Base-by-base conservation (phyloP, 177 flowering plant genomes). In the Telopea speciosissima region DNA sequence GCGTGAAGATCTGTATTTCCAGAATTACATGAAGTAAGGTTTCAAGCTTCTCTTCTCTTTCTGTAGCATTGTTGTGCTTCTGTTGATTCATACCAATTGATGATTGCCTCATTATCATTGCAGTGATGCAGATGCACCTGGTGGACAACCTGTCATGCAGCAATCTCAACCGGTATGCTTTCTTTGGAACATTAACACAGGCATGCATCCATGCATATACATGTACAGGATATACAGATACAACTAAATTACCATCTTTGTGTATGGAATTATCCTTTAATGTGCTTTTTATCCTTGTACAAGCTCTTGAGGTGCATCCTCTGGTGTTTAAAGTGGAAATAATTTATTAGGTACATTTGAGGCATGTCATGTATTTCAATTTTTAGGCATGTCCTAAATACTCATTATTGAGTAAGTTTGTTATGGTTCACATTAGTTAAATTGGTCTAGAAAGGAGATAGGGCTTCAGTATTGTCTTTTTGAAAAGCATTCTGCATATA, bases 121-220 rank as follows among this genome's bases (percentile, higher is more conserved):
- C 87, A 89, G 99, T 80, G 99, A 96, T 80, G 73, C 90, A 60
- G 85, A 93, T 84, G 96, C 98, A 36, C 99, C 99, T 74, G 99
- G 99, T 76, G 97, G 98, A 31, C 86, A 84, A 14, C 99, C 98
- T 80, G 83, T 91, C 14, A 90, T 91, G 93, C 97, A 90, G 84
- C 97, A 89, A 79, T 67, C 90, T 61, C 49, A 81, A 40, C 84
- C 65, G 89, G 97, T 94, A 87, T 70, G 81, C 54, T 64, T 71
- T 49, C 59, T 9, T 44, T 5, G 40, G 23, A 10, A 52, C 25
- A 1, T 24, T 73, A 62, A 36, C 17, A 14, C 62, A 31, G 19
- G 49, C 54, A 45, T 67, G 62, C 25, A 25, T 36, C 40, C 40
- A 36, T 8, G 40, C 40, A 36, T 36, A 31, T 36, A 36, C 40